Percentiles rank a stretch among this genome's conserved stretches.
Conservation (phyloP, 805 yeast species). For the Kazachstania martiniae region DNA sequence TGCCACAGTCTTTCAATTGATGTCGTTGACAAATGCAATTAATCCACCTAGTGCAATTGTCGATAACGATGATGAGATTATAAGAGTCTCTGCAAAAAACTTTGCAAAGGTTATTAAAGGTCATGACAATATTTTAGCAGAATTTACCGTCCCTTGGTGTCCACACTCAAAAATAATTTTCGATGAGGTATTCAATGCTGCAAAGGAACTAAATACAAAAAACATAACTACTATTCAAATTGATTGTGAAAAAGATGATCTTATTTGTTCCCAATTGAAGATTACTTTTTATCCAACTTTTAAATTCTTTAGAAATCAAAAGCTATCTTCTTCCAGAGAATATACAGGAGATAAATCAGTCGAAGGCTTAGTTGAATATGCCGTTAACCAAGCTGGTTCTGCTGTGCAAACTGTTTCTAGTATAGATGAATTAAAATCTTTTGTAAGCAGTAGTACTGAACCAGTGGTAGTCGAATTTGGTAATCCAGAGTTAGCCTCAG, state of each 20-base stretch:
- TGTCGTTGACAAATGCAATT: slow-evolving; percentile 46
- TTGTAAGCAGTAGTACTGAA: slow-evolving; percentile 25
- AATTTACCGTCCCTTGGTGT: slow-evolving; percentile 95
- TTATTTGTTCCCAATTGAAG: slow-evolving; percentile 54
- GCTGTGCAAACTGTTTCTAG: slow-evolving; percentile 45
- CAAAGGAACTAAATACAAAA: slow-evolving; percentile 57
- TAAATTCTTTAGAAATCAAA: slow-evolving; percentile 53
- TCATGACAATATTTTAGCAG: slow-evolving; percentile 72
- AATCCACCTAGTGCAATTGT: slow-evolving; percentile 80
- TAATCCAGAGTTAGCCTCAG: slow-evolving; percentile 33
- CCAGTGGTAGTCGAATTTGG: slow-evolving; percentile 49
- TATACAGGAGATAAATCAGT: slow-evolving; percentile 80
- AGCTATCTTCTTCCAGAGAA: slow-evolving; percentile 36
- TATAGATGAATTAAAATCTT: slow-evolving; percentile 39
- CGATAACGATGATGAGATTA: too few relatives aligned
- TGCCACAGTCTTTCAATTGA: too few relatives aligned
- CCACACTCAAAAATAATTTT: slow-evolving; percentile 84
- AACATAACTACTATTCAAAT: slow-evolving; percentile 67
- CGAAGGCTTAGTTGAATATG: slow-evolving; percentile 60
- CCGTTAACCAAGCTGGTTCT: slow-evolving; percentile 74
- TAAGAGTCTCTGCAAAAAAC: slow-evolving; percentile 53
- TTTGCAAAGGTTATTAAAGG: slow-evolving; percentile 56
- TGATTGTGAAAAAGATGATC: slow-evolving; percentile 69
- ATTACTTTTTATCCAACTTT: slow-evolving; percentile 75
- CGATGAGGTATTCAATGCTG: slow-evolving; percentile 67